Conservation (phyloP, 2,329 filamentous ascomycete genomes). For the Pseudofabraea citricarpa region DNA sequence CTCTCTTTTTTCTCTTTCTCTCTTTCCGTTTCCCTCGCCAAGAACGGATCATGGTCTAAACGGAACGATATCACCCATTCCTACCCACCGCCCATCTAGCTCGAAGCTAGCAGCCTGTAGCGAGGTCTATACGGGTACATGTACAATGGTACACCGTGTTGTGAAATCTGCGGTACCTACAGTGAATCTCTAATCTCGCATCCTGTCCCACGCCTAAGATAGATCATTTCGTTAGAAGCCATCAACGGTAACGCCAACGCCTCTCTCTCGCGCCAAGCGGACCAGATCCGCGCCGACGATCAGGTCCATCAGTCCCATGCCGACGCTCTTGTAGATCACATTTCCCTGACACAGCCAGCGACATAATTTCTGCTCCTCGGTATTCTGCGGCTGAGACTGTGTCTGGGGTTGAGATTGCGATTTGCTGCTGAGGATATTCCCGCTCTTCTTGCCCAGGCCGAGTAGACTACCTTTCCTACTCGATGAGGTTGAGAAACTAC, state of each 20-base stretch:
- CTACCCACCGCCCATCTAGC: too few species aligned
- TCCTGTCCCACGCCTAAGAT: too few species aligned
- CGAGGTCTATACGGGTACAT: too few species aligned
- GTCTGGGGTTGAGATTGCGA: constrained; percentile 13
- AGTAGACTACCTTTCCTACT: constrained; percentile 10
- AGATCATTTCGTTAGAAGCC: too few species aligned
- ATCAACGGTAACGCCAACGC: constrained; percentile 47
- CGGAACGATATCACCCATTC: too few species aligned
- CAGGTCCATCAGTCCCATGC: constrained; percentile 62
- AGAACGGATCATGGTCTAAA: too few species aligned
- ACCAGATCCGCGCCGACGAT: constrained; percentile 56
- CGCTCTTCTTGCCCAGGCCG: constrained; percentile 11
- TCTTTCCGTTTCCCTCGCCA: too few species aligned
- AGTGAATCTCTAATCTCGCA: too few species aligned
- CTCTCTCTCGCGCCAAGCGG: constrained; percentile 47
- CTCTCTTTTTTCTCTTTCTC: too few species aligned
- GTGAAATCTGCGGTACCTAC: too few species aligned
- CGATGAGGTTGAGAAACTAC: constrained; percentile 14
- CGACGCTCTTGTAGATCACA: constrained; percentile 66
- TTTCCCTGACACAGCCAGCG: constrained; percentile 57
- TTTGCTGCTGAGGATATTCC: background rate
- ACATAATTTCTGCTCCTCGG: constrained; percentile 43
- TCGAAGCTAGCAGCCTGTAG: too few species aligned
- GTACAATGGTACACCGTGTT: too few species aligned
- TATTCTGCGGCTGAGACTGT: constrained; percentile 13